Evolutionary conservation across 1,284 basidiomycete genomes (phyloP), one percentile per base, ranked within the genome.

Genomic region (Paramarasmius palmivorus): DNA sequence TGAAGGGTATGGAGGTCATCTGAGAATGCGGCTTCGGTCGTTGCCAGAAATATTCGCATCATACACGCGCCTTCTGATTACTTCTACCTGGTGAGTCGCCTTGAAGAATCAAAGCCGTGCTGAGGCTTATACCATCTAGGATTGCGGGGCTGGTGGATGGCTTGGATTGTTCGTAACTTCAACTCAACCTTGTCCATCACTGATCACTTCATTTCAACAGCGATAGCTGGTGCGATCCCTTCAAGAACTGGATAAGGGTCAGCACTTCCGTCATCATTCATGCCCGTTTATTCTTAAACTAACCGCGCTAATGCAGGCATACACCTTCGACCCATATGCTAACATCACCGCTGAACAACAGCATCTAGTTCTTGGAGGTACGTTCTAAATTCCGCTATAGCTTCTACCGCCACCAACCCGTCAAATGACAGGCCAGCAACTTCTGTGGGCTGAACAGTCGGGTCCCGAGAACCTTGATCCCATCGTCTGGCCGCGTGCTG

Each of bases 101-200:
- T n/a, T 22, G 9, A 34, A 25, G 19, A 22, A 6, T 10, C 14
- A 8, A 41, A 15, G 10, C 29, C 25, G 17, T n/a, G 22, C 22
- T 23, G 20, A 37, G 4, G 20, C 34, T 44, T n/a, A 37, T 49
- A 2, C 20, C 14, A 14, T 15, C 10, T 19, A 51, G 50, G 90
- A 93, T 62, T 92, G 90, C 65, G 92, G 94, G 12, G 84, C 71
- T 0, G 92, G 93, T 2, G 83, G 69, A 36, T 95, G 91, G 91
- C 61, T n/a, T n/a, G n/a, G n/a, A n/a, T n/a, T n/a, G n/a, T n/a
- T n/a, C n/a, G n/a, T n/a, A n/a, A n/a, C n/a, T n/a, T n/a, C n/a
- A n/a, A n/a, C n/a, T n/a, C n/a, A n/a, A n/a, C n/a, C n/a, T n/a
- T n/a, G n/a, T n/a, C n/a, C n/a, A n/a, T n/a, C n/a, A n/a, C 6